Evolutionary conservation across 2,329 filamentous ascomycete genomes (phyloP).

Genomic region (Talaromyces amestolkiae): DNA sequence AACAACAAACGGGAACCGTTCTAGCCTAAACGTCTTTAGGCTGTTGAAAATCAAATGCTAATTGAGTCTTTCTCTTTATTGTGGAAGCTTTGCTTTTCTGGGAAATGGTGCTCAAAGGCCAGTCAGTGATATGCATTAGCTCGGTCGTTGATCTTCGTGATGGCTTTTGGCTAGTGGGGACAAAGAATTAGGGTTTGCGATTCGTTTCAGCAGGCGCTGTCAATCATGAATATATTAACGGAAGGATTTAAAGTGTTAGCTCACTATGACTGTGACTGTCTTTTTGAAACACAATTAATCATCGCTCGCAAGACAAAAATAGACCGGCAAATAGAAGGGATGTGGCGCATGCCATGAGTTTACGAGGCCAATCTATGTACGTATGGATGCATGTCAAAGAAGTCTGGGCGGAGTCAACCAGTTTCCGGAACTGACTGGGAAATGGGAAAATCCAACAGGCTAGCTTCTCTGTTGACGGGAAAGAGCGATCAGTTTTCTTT

Average conservation of each 20-base stretch:
- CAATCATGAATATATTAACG: background rate
- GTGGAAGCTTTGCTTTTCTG: background rate
- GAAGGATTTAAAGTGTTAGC: background rate
- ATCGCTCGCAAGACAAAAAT: background rate
- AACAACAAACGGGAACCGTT: background rate
- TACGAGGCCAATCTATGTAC: background rate
- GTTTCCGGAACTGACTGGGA: constrained; percentile 21
- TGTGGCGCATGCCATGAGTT: background rate
- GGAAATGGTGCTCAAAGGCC: background rate
- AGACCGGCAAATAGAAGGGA: background rate
- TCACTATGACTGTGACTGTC: background rate
- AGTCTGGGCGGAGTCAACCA: background rate
- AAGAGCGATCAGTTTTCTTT: background rate
- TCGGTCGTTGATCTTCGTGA: constrained; percentile 7
- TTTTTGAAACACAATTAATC: background rate
- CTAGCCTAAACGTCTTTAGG: constrained; percentile 4
- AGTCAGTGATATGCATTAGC: constrained; percentile 12
- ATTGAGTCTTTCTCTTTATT: constrained; percentile 6
- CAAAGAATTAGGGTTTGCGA: constrained; percentile 9
- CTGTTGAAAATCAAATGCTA: background rate
- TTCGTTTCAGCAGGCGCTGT: background rate
- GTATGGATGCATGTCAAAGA: background rate
- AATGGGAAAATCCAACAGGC: background rate
- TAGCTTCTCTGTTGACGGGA: constrained; percentile 4
- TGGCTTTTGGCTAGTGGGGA: background rate